Evolutionary conservation across 192 early-diverging fungal species (phyloP).

Genomic region (Glomus cerebriforme): DNA sequence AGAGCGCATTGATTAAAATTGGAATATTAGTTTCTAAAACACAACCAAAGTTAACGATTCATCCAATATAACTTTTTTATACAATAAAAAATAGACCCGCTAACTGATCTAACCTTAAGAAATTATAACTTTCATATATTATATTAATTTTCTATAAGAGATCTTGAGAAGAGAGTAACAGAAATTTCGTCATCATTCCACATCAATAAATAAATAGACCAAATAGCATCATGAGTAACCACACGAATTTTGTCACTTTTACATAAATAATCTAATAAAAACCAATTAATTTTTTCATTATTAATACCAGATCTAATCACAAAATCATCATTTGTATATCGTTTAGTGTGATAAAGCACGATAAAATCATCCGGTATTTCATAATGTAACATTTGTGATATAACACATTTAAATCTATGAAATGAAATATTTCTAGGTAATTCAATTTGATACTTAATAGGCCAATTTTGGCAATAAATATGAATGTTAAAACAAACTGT

Average conservation of each 20-base stretch:
- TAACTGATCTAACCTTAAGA: no score
- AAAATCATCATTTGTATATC: constrained; percentile 3
- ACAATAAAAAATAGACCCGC: no score
- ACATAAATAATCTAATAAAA: constrained; percentile 9
- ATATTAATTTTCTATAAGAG: no score
- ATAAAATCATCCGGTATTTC: background rate
- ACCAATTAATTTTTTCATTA: background rate
- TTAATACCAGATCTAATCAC: background rate
- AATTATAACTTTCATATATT: no score
- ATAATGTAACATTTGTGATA: background rate
- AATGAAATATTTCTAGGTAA: constrained; percentile 1
- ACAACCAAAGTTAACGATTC: no score
- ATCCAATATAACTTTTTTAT: no score
- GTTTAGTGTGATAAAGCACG: constrained; percentile 7
- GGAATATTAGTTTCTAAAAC: no score
- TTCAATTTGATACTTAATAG: background rate
- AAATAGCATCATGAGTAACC: background rate
- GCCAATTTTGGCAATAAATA: constrained; percentile 1
- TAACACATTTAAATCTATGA: background rate
- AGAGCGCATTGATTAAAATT: no score
- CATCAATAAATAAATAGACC: background rate
- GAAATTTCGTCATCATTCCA: background rate
- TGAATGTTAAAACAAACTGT: background rate
- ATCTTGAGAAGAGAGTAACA: no score
- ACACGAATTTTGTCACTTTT: constrained; percentile 3